phyloP scores from a whole-genome alignment of 2,329 filamentous ascomycete genomes.

The Talaromyces marneffei region DNA sequence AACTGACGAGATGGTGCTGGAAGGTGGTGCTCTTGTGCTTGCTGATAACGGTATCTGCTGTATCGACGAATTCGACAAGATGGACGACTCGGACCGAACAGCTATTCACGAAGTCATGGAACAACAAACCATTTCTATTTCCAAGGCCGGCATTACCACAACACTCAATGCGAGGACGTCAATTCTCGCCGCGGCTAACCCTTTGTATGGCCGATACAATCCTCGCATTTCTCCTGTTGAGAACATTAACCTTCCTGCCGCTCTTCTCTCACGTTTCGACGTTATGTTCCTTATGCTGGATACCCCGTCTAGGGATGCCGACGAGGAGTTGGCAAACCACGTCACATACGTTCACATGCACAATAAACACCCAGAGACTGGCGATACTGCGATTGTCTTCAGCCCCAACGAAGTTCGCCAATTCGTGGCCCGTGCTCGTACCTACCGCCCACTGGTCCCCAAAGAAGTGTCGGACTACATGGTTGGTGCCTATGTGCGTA shows the following conservation, averaged over 20 bases:
- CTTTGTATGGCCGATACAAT: slow-evolving; percentile 96
- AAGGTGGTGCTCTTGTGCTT: slow-evolving; percentile 71
- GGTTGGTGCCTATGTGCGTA: slow-evolving; percentile 90
- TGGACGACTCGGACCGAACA: slow-evolving; percentile 71
- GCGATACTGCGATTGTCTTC: slow-evolving; percentile 67
- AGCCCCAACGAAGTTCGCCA: slow-evolving; percentile 88
- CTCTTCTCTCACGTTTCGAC: slow-evolving; percentile 93
- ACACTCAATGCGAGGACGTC: slow-evolving; percentile 94
- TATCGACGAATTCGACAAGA: slow-evolving; percentile 55
- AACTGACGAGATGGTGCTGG: slow-evolving; percentile 71
- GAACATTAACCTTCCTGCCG: slow-evolving; percentile 98
- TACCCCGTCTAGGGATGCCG: slow-evolving; percentile 79
- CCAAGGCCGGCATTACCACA: slow-evolving; percentile 91
- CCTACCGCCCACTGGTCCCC: slow-evolving; percentile 80
- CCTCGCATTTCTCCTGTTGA: slow-evolving; percentile 94
- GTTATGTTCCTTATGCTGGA: slow-evolving; percentile 95
- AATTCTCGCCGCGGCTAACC: slow-evolving; percentile 93
- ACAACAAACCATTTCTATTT: slow-evolving; percentile 78
- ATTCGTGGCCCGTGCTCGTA: slow-evolving; percentile 88
- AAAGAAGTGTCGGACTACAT: slow-evolving; percentile 89
- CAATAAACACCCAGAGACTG: slow-evolving; percentile 80
- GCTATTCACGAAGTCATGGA: slow-evolving; percentile 87
- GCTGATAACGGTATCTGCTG: slow-evolving; percentile 72
- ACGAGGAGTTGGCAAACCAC: slow-evolving; percentile 91
- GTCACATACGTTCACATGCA: slow-evolving; percentile 97